Evolutionary conservation across 305 asterid genomes (phyloP).

Genomic region (Striga hermonthica): DNA sequence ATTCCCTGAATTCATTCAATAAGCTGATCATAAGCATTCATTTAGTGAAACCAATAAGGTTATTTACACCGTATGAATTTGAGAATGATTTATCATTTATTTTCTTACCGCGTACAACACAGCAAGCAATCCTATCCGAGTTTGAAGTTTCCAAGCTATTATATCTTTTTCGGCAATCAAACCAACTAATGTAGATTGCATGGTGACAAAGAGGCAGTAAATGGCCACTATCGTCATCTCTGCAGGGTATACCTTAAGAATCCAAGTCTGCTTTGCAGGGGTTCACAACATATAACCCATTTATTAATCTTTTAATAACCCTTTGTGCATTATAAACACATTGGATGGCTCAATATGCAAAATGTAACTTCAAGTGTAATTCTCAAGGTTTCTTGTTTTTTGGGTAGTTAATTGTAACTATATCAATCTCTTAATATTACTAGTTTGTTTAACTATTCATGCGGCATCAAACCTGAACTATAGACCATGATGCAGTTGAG

Average conservation of each 20-base stretch:
- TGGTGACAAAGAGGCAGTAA: slow-evolving; percentile 46
- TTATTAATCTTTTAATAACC: background rate
- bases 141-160: slow-evolving; percentile 48
- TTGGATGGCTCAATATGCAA: too few species aligned
- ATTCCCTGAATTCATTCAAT: slow-evolving; percentile 36
- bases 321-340: too few species aligned
- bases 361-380: too few species aligned
- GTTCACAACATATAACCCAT: background rate
- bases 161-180: slow-evolving; percentile 42
- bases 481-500: slow-evolving; percentile 51
- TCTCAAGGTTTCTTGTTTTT: too few species aligned
- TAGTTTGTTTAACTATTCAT: too few species aligned
- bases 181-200: slow-evolving; percentile 40
- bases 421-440: too few species aligned
- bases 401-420: too few species aligned
- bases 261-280: slow-evolving; percentile 36
- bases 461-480: slow-evolving; percentile 39
- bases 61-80: too few species aligned
- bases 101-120: slow-evolving; percentile 41
- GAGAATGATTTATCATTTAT: background rate
- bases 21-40: background rate
- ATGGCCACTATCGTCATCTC: slow-evolving; percentile 51
- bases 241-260: slow-evolving; percentile 47
- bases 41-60: too few species aligned
- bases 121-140: slow-evolving; percentile 43